Base-by-base conservation (phyloP, 2,329 filamentous ascomycete species). In the Fusarium buharicum region DNA sequence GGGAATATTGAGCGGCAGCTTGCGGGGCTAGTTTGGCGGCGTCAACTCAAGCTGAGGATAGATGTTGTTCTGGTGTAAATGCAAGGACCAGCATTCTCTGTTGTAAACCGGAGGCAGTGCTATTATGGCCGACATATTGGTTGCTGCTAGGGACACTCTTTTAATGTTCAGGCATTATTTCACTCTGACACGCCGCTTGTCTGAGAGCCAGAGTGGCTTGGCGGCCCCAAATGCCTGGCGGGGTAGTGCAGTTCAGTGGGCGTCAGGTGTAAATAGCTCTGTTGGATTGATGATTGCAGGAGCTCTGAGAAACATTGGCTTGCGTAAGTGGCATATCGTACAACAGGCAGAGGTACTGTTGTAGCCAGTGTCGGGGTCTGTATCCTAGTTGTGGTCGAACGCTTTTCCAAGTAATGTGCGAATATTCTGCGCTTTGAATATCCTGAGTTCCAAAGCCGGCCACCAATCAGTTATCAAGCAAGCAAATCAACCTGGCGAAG, bases 121-220 rank as follows among this genome's bases (percentile, higher is more conserved):
- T 46, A 18, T 31, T 34, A 43, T 37, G 28, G 17, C 34, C 24
- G 37, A 27, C 37, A 18, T 43, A 31, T 22, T n/a, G 41, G 22
- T 33, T 39, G 59, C 39, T 44, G 36, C 48, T 8, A 28, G 20
- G 10, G 33, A 22, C 11, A 22, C 13, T 52, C 14, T 57, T 60
- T 30, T 57, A 36, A 48, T 36, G 37, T 46, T 38, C 49, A 56
- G 55, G 50, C 55, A 61, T 37, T 43, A 47, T 50, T 55, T 54
- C 43, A 38, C 34, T 34, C 55, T 51, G 55, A 40, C 37, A 63
- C 50, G 37, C 43, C 27, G 36, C 37, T 39, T 41, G 55, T 58
- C 37, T 52, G 58, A 66, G 57, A 62, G 45, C 62, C 39, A 50
- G 41, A 47, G 62, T 66, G 62, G 62, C 57, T 66, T 62, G 51